Evolutionary conservation across 2,329 filamentous ascomycete genomes (phyloP).

Genomic region (Mycosphaerella sp.): DNA sequence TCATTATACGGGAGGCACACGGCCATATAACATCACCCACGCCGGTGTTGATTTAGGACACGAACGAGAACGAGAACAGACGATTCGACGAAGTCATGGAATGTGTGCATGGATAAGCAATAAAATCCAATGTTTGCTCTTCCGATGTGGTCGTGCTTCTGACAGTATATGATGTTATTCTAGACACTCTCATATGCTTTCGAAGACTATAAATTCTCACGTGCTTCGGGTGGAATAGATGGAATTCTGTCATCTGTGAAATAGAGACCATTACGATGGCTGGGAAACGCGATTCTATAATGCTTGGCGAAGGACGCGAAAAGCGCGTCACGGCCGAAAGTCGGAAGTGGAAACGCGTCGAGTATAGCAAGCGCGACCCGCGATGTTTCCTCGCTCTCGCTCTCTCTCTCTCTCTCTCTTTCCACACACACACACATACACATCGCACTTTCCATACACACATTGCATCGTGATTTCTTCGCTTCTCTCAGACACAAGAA

Average conservation of each 20-base stretch:
- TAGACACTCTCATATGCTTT: too few species aligned
- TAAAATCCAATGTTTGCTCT: too few species aligned
- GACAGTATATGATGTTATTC: too few species aligned
- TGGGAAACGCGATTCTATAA: not conserved
- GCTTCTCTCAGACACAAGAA: constrained; percentile 21
- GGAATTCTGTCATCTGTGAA: not conserved
- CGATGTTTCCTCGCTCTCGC: not conserved
- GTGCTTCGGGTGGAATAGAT: not conserved
- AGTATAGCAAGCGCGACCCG: constrained; percentile 3
- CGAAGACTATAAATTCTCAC: not conserved
- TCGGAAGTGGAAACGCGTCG: constrained; percentile 11
- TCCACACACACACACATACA: not conserved
- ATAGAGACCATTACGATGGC: constrained; percentile 2
- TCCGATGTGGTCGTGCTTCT: too few species aligned
- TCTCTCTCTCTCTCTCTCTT: not conserved
- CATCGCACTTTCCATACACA: constrained; percentile 4
- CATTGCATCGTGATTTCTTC: not conserved
- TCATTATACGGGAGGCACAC: not conserved
- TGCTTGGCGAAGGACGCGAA: constrained; percentile 2
- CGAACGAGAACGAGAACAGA: too few species aligned
- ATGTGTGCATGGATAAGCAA: too few species aligned
- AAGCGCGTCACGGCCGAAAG: constrained; percentile 3
- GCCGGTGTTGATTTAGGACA: too few species aligned
- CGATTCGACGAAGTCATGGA: too few species aligned
- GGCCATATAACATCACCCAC: too few species aligned